Conservation (phyloP, 1,139 yeast species). For the Debaryomyces robertsiae region DNA sequence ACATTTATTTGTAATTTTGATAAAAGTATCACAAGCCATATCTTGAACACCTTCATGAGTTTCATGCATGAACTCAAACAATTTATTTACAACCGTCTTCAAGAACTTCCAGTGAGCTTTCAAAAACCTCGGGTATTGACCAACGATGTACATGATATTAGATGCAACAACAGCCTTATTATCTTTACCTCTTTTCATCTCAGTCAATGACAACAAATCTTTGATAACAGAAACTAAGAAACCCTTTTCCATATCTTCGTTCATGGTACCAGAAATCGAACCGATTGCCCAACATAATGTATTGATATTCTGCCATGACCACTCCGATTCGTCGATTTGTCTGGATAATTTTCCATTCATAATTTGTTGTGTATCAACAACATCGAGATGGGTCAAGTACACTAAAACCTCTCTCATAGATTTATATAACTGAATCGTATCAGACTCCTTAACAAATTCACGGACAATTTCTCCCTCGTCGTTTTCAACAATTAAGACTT, state of each 20-base stretch:
- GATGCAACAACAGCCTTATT: constrained; percentile 99
- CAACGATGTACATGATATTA: constrained; percentile 98
- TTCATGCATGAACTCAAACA: constrained; percentile 98
- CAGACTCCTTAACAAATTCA: constrained; percentile 95
- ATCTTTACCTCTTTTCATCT: constrained; percentile 95
- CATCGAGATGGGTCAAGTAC: constrained; percentile 92
- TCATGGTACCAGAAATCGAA: constrained; percentile 97
- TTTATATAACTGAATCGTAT: constrained; percentile 92
- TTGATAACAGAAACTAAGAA: constrained; percentile 91
- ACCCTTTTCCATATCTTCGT: constrained; percentile 94
- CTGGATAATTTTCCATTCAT: constrained; percentile 89
- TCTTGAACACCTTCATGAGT: constrained; percentile 99
- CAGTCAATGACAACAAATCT: constrained; percentile 87
- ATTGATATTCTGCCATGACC: constrained; percentile 99
- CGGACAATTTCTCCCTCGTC: constrained; percentile 99
- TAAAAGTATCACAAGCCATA: constrained; percentile 99
- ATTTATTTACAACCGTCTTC: constrained; percentile 91
- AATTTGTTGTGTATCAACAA: constrained; percentile 88
- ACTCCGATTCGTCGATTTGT: constrained; percentile 94
- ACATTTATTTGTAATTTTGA: constrained; percentile 92
- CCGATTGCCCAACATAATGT: constrained; percentile 99
- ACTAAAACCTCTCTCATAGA: constrained; percentile 95
- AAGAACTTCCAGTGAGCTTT: constrained; percentile 98
- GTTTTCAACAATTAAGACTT: constrained; percentile 92
- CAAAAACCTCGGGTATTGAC: constrained; percentile 95